Evolutionary conservation across 2,329 filamentous ascomycete genomes (phyloP).

Genomic region (Whalleya microplaca): DNA sequence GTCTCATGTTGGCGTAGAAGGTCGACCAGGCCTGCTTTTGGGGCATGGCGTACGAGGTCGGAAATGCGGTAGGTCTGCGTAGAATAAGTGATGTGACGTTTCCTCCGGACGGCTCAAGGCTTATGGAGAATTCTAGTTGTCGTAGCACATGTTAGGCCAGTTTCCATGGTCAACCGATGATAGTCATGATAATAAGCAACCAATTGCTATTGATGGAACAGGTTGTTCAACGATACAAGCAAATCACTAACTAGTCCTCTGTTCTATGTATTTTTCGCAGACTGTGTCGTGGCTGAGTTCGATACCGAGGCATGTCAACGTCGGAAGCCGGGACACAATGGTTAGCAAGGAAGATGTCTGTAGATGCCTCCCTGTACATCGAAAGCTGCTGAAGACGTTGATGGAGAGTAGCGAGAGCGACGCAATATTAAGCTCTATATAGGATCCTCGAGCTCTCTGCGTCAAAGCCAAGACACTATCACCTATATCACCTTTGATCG

Average conservation of each 20-base stretch:
- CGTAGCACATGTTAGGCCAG: background rate
- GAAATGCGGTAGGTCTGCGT: constrained; percentile 17
- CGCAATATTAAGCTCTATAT: constrained; percentile 18
- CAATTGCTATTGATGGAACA: background rate
- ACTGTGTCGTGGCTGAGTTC: constrained; percentile 25
- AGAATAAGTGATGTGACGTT: constrained; percentile 17
- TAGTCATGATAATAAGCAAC: background rate
- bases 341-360: constrained; percentile 18
- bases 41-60: constrained; percentile 6
- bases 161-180: background rate
- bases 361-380: constrained; percentile 20
- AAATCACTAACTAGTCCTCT: constrained; percentile 21
- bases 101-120: constrained; percentile 11
- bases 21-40: constrained; percentile 21
- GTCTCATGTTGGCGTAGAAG: constrained; percentile 16
- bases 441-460: constrained; percentile 12
- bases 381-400: constrained; percentile 19
- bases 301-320: constrained; percentile 21
- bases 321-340: constrained; percentile 17
- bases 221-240: background rate
- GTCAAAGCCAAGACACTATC: constrained; percentile 7
- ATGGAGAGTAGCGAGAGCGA: constrained; percentile 17
- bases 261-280: constrained; percentile 17
- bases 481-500: constrained; percentile 5
- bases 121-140: constrained; percentile 14